Evolutionary conservation across 345 rosid genomes (phyloP), one percentile per base, ranked within the genome.

Genomic region (Acer negundo): DNA sequence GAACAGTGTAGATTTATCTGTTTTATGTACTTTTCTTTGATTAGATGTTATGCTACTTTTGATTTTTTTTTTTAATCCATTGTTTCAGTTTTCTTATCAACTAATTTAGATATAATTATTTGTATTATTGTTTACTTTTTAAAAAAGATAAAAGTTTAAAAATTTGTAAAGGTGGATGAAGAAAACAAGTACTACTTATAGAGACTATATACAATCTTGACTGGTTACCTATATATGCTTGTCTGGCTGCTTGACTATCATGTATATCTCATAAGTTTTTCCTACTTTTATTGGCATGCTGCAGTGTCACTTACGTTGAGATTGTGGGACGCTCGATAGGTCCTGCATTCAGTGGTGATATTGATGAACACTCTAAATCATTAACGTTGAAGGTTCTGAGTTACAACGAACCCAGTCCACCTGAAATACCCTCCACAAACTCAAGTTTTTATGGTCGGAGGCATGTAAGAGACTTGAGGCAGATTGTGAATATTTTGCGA

Each of bases 291-390:
- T 46, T 73, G 80, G 31, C 13, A 62, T 70, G 15, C 78, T 88
- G 88, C 93, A 96, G 99, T n/a, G 82, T 96, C 38, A 79, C 90
- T 8, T 90, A 90, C 68, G 97, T 94, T 55, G 82, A 86, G 80
- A 92, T 84, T 63, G 19, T 81, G 44, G 99, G 99, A 73, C 86
- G 90, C 26, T 85, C 93, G 2, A 71, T 94, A 58, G 86, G 82
- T 42, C 87, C 90, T 61, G 80, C 87, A 44, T 88, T 96, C 78
- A 78, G 79, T 17, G 77, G 83, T 58, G 85, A 81, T 76, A 81
- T 80, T 3, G 71, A 77, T 23, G 88, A 88, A 75, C 92, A 89
- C 11, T 69, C 86, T 0, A 93, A 88, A 44, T 86, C 84, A 70
- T 87, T 92, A 75, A 86, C 76, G 20, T 75, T 94, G 78, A 84